A percentile compares a stretch with the other conserved stretches of the same genome.
These are phyloP conservation scores for Aspergillus eucalypticola DNA, from an alignment of 2,329 filamentous ascomycete species.

Conservation along the genomic window DNA sequence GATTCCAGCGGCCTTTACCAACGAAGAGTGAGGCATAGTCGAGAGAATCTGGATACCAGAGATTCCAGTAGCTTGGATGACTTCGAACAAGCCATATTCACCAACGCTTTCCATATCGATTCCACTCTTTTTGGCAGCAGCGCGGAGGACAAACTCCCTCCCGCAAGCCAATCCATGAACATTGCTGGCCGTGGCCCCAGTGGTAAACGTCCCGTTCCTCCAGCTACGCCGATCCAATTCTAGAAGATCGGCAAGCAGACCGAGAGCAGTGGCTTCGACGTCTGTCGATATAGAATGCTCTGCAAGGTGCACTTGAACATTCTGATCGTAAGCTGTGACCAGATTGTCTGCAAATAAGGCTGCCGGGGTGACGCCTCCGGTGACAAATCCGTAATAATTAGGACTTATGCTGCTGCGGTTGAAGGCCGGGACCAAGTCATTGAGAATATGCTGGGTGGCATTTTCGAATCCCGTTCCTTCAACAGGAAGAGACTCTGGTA, in stretches of 20 bases:
- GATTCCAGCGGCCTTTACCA: constrained; percentile 79
- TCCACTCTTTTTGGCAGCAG: constrained; percentile 44
- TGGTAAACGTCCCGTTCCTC: constrained; percentile 78
- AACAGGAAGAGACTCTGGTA: constrained; percentile 30
- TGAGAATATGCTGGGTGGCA: constrained; percentile 41
- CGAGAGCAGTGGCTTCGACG: constrained; percentile 71
- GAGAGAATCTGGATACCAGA: constrained; percentile 74
- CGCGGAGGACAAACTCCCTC: constrained; percentile 58
- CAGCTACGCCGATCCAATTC: constrained; percentile 57
- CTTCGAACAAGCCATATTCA: constrained; percentile 67
- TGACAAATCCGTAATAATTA: constrained; percentile 87
- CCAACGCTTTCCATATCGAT: constrained; percentile 55
- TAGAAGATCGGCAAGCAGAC: constrained; percentile 69
- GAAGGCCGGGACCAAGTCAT: constrained; percentile 56
- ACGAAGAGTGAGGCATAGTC: constrained; percentile 78
- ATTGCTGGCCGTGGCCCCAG: constrained; percentile 69
- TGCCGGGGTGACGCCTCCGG: constrained; percentile 75
- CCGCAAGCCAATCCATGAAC: constrained; percentile 68
- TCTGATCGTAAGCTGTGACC: constrained; percentile 80
- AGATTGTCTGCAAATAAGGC: constrained; percentile 81
- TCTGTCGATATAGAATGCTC: constrained; percentile 72
- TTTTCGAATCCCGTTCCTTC: constrained; percentile 34
- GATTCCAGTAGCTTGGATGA: constrained; percentile 65
- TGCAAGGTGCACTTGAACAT: constrained; percentile 78
- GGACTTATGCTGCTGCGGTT: constrained; percentile 65